Evolutionary conservation across 371 early-diverging fungal genomes (phyloP).

Genomic region (Syncephalastrum sp.): DNA sequence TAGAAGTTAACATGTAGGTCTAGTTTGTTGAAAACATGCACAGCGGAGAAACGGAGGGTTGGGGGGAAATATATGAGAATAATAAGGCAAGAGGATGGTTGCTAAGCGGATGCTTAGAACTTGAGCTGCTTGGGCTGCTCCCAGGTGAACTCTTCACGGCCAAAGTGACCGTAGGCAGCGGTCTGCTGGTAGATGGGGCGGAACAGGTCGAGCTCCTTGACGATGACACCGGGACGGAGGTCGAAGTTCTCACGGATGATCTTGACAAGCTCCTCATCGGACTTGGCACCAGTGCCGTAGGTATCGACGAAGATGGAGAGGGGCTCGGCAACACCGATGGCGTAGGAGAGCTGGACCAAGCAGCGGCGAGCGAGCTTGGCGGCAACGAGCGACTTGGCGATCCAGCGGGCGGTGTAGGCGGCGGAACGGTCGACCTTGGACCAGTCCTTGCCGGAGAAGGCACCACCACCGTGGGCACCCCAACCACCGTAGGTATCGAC

Average conservation of each 20-base stretch:
- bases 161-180: constrained; percentile 99
- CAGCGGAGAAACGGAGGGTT: not conserved
- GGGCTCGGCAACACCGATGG: constrained; percentile 99
- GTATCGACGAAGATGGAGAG: constrained; percentile 97
- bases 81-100: constrained; percentile 8
- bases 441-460: constrained; percentile 99
- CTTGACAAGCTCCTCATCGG: constrained; percentile 86
- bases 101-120: constrained; percentile 50
- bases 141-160: constrained; percentile 96
- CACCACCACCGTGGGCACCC: constrained; percentile 99
- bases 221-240: constrained; percentile 98
- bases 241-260: constrained; percentile 98
- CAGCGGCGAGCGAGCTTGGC: constrained; percentile 94
- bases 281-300: constrained; percentile 92
- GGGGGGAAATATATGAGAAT: constrained; percentile 5
- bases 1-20: constrained; percentile 14
- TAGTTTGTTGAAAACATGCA: constrained; percentile 49
- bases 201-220: constrained; percentile 95
- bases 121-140: constrained; percentile 91
- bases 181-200: constrained; percentile 98
- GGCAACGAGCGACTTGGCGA: constrained; percentile 95
- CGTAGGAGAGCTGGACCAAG: constrained; percentile 98
- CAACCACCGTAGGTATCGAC: constrained; percentile 96
- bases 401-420: constrained; percentile 99
- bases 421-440: constrained; percentile 99